Base-by-base conservation (phyloP, 2,329 filamentous ascomycete genomes). In the Ophiostoma novo-ulmi region DNA sequence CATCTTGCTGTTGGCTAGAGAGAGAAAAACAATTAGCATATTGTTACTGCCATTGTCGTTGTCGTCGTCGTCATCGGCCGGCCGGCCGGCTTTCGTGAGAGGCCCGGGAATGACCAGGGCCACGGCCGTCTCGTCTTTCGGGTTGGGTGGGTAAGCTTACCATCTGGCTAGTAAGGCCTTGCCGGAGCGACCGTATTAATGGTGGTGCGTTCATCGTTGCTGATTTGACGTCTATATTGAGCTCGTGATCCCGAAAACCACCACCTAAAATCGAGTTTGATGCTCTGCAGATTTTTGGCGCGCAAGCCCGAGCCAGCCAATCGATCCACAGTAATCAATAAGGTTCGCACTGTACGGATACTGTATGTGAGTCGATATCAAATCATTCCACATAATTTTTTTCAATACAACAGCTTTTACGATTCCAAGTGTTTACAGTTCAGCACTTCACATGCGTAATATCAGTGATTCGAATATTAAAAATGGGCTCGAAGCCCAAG, bases 181-280 rank as follows among this genome's bases (percentile, higher is more conserved):
- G 75, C 77, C 77, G 77, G 65, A 78, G 71, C 71, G 78, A 78
- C 75, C 78, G 75, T 79, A 80, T 74, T 78, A 80, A 76, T 73
- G 78, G 76, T 68, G 77, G 76, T 70, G 76, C 72, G 72, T 76
- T 78, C 78, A 80, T 80, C 72, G 75, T 76, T 76, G 76, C 74
- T 38, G 48, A 69, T 22, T 68, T 71, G 72, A 52, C 52, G 61
- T 68, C 48, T 67, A 36, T 31, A 35, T 44, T 39, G 65, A 67
- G 65, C 65, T 67, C 65, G 65, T 67, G 65, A 67, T 67, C n/a
- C 39, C 22, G 22, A 8, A 41, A 65, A 26, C 63, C 36, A 41
- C 35, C 63, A 64, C 61, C 35, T 11, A 64, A 65, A 26, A 8
- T 66, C 8, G 35, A 36, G 58, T 48, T 61, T 36, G 39, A 44